Conservation (phyloP, 2,329 filamentous ascomycete genomes). For the Fusarium nygamai region DNA sequence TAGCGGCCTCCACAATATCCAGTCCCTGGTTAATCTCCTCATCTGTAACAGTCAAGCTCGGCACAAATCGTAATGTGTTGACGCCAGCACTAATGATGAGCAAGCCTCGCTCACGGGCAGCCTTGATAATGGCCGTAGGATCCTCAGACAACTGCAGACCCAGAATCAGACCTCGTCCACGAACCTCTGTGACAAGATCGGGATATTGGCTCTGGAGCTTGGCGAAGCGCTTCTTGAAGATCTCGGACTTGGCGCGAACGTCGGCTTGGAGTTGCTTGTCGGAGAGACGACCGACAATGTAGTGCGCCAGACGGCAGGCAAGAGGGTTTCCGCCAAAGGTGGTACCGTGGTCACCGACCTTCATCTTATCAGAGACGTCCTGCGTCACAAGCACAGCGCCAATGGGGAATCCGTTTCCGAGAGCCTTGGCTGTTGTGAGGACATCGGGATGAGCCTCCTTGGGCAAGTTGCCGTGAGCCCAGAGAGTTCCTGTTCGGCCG, state of each 20-base stretch:
- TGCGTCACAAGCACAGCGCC: slow-evolving; percentile 69
- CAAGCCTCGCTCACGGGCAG: slow-evolving; percentile 86
- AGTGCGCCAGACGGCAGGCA: slow-evolving; percentile 83
- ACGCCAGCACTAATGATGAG: slow-evolving; percentile 92
- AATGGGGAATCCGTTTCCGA: slow-evolving; percentile 96
- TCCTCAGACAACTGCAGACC: slow-evolving; percentile 84
- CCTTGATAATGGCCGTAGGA: slow-evolving; percentile 79
- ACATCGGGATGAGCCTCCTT: slow-evolving; percentile 90
- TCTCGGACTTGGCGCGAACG: slow-evolving; percentile 72
- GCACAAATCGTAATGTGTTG: slow-evolving; percentile 92
- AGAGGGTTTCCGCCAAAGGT: slow-evolving; percentile 95
- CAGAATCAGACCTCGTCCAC: slow-evolving; percentile 86
- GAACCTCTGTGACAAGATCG: slow-evolving; percentile 77
- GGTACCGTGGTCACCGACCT: slow-evolving; percentile 85
- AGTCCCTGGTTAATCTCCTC: slow-evolving; percentile 83
- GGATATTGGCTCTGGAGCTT: slow-evolving; percentile 65
- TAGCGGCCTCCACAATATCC: slow-evolving; percentile 76
- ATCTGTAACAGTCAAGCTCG: slow-evolving; percentile 82
- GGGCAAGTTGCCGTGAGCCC: slow-evolving; percentile 84
- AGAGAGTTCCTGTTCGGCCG: slow-evolving; percentile 85
- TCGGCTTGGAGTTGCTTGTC: slow-evolving; percentile 74
- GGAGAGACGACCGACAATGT: slow-evolving; percentile 82
- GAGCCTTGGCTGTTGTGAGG: slow-evolving; percentile 91
- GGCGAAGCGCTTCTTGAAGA: slow-evolving; percentile 61
- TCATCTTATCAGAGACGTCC: slow-evolving; percentile 54